Percentiles rank a stretch among this genome's conserved stretches.
Conservation (phyloP, 2,329 filamentous ascomycete species). For the Sclerotiophoma versabilis region DNA sequence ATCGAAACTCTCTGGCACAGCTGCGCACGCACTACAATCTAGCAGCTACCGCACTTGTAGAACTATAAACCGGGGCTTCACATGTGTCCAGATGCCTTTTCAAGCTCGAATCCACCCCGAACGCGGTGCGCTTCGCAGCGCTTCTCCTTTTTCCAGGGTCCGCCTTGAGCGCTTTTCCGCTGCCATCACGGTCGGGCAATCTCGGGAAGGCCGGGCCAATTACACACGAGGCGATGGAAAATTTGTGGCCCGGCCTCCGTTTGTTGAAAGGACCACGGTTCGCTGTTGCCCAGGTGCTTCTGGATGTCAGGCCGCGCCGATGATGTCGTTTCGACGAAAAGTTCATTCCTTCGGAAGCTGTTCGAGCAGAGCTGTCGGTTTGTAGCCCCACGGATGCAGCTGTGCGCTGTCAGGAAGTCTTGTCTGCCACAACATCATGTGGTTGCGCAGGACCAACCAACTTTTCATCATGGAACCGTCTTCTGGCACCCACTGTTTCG, state of each 20-base stretch:
- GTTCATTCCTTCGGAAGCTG: constrained; percentile 4
- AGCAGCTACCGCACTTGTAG: constrained; percentile 16
- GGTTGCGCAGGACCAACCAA: constrained; percentile 9
- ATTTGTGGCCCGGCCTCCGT: constrained; percentile 12
- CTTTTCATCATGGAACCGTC: neutral
- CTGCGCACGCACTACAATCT: constrained; percentile 23
- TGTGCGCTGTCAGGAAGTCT: constrained; percentile 4
- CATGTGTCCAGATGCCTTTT: constrained; percentile 35
- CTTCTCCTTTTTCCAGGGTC: constrained; percentile 20
- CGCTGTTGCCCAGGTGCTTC: constrained; percentile 20
- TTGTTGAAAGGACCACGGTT: constrained; percentile 20
- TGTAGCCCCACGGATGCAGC: neutral
- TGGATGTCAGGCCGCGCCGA: constrained; percentile 14
- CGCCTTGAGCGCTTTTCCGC: constrained; percentile 22
- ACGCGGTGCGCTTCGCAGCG: constrained; percentile 12
- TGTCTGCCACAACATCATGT: neutral
- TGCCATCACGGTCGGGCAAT: constrained; percentile 26
- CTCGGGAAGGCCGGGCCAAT: constrained; percentile 26
- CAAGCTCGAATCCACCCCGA: constrained; percentile 17
- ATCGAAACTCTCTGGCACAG: constrained; percentile 17
- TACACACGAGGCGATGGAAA: constrained; percentile 15
- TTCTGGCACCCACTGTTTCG: constrained; percentile 17
- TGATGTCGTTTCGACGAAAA: constrained; percentile 9
- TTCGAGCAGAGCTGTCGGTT: constrained; percentile 3
- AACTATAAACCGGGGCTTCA: constrained; percentile 28